phyloP scores from a whole-genome alignment of 1,284 basidiomycete species.

The Ceratobasidium papillatum region DNA sequence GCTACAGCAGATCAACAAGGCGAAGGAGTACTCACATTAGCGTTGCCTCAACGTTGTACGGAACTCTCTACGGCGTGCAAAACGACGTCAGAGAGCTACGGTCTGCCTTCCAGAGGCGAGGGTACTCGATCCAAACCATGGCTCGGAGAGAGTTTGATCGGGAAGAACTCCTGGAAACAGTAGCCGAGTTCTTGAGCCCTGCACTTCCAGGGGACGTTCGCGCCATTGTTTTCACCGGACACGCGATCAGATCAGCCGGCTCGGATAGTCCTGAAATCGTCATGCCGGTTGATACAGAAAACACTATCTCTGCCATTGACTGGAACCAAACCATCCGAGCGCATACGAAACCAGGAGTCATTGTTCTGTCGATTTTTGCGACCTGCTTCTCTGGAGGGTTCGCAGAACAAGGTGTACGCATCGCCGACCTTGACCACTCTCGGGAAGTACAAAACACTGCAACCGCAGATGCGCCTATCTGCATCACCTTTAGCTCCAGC shows the following conservation, averaged over 20 bases:
- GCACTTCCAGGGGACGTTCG: constrained; percentile 19
- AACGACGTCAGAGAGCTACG: constrained; percentile 4
- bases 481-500: not conserved
- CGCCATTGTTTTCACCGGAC: constrained; percentile 25
- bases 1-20: not conserved
- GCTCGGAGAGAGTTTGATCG: not conserved
- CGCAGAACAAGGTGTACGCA: not conserved
- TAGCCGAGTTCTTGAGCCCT: constrained; percentile 2
- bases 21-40: not conserved
- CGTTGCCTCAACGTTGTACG: not conserved
- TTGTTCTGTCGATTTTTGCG: constrained; percentile 22
- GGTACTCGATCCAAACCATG: constrained; percentile 8
- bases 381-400: constrained; percentile 19
- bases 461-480: not conserved
- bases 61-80: not conserved
- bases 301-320: not conserved
- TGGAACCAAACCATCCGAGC: not conserved
- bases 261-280: not conserved
- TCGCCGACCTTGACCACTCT: not conserved
- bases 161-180: not conserved
- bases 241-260: not conserved
- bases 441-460: not conserved
- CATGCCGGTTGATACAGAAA: not conserved
- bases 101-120: constrained; percentile 1
- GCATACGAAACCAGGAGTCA: constrained; percentile 7